These are phyloP conservation scores for Xylaria sp. DNA, from an alignment of 2,329 filamentous ascomycete genomes.

Conservation along the genomic window DNA sequence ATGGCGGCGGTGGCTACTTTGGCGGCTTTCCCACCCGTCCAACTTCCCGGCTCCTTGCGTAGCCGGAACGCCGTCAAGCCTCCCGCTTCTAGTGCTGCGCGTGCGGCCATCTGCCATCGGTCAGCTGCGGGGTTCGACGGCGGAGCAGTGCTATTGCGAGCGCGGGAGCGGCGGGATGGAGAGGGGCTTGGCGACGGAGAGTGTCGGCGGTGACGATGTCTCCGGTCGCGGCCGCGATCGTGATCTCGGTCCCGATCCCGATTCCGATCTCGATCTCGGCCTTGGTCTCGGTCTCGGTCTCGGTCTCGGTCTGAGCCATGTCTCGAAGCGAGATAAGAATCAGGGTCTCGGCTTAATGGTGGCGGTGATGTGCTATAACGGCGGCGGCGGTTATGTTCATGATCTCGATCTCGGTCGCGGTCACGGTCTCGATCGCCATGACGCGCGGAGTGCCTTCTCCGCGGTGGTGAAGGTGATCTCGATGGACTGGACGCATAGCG, in stretches of 20 bases:
- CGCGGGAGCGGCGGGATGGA: constrained; percentile 21
- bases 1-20: constrained; percentile 56
- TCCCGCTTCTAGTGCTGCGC: constrained; percentile 54
- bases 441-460: constrained; percentile 27
- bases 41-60: constrained; percentile 51
- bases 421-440: constrained; percentile 21
- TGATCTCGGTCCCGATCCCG: constrained; percentile 25
- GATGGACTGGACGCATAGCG: constrained; percentile 35
- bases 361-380: constrained; percentile 25
- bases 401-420: constrained; percentile 31
- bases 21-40: constrained; percentile 55
- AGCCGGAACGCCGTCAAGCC: constrained; percentile 55
- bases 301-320: constrained; percentile 6
- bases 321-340: constrained; percentile 19
- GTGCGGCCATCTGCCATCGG: constrained; percentile 47
- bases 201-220: constrained; percentile 26
- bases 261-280: constrained; percentile 30
- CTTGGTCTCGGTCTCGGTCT: constrained; percentile 32
- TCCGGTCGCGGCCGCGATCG: constrained; percentile 32
- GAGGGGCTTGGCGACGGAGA: constrained; percentile 30
- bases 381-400: constrained; percentile 7
- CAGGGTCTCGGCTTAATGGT: constrained; percentile 21
- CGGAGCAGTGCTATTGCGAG: constrained; percentile 14
- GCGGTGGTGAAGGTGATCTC: constrained; percentile 32
- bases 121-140: constrained; percentile 28